Evolutionary conservation across 805 yeast species (phyloP).

Genomic region (Wickerhamiella galacta): DNA sequence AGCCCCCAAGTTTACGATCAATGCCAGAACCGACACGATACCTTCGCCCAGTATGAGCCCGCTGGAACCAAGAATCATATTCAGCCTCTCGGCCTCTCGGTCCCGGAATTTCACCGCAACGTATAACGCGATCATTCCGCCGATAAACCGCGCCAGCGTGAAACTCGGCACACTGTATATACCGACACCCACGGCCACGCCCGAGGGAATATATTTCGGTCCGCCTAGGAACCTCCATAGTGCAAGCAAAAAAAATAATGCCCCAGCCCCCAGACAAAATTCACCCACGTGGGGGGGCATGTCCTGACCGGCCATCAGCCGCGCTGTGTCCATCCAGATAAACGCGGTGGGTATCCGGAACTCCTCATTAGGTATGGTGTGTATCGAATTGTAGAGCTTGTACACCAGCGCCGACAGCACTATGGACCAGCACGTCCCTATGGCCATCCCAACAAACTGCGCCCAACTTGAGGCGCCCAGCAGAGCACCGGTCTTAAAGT

Average conservation of each 20-base stretch:
- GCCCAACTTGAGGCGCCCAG: conserved; percentile 85
- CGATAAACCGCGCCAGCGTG: conserved; percentile 82
- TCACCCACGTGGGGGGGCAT: conserved; percentile 62
- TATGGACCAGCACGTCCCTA: conserved; percentile 78
- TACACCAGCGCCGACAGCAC: conserved; percentile 69
- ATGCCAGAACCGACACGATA: conserved; percentile 61
- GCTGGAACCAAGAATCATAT: conserved; percentile 73
- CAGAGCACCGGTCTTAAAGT: conserved; percentile 82
- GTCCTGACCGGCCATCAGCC: conserved; percentile 82
- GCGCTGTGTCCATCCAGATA: conserved; percentile 91
- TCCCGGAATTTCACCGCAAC: conserved; percentile 19
- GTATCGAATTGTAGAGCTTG: conserved; percentile 61
- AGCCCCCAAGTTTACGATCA: conserved; percentile 28
- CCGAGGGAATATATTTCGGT: conserved; percentile 57
- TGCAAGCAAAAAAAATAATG: conserved; percentile 44
- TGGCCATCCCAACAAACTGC: conserved; percentile 76
- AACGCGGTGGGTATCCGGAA: conserved; percentile 90
- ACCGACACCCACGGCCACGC: conserved; percentile 95
- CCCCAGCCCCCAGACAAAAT: conserved; percentile 53
- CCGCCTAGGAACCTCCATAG: conserved; percentile 26
- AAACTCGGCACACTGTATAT: conserved; percentile 87
- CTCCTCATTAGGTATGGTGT: conserved; percentile 65
- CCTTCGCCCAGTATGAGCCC: conserved; percentile 95
- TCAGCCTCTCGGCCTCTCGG: conserved; percentile 37
- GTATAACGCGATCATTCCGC: conserved; percentile 56